A percentile compares a stretch with the other conserved stretches of the same genome.
Evolutionary conservation across 352 stramenopile species (phyloP).

Genomic region (Phytophthora pinifolia): DNA sequence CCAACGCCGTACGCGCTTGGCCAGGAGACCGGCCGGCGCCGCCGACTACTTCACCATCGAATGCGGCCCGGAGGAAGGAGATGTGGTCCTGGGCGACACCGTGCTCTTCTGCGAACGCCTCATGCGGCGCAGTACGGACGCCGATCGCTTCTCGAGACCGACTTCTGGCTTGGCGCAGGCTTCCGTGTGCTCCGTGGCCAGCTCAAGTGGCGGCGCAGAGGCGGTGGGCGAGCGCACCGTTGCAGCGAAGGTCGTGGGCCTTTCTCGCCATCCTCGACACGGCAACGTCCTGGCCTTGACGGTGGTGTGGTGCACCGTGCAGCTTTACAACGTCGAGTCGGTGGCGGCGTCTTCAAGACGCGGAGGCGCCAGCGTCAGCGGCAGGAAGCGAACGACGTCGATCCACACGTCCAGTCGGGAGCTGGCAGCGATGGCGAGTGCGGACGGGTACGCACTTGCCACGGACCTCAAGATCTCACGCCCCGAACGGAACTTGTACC

Average conservation of each 20-base stretch:
- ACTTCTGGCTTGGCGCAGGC: slow-evolving; percentile 13
- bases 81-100: slow-evolving; percentile 87
- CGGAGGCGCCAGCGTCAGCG: slow-evolving; percentile 20
- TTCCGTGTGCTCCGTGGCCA: slow-evolving; percentile 59
- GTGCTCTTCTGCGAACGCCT: slow-evolving; percentile 93
- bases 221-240: slow-evolving; percentile 70
- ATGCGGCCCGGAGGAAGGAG: slow-evolving; percentile 60
- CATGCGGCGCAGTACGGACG: slow-evolving; percentile 41
- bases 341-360: slow-evolving; percentile 23
- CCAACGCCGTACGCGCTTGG: slow-evolving; percentile 35
- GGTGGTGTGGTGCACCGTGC: slow-evolving; percentile 76
- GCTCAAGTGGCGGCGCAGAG: slow-evolving; percentile 32
- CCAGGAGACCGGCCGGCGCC: slow-evolving; percentile 41
- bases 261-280: slow-evolving; percentile 49
- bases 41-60: slow-evolving; percentile 76
- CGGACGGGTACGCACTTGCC: slow-evolving; percentile 33
- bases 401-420: slow-evolving; percentile 26
- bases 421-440: slow-evolving; percentile 30
- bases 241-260: slow-evolving; percentile 59
- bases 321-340: slow-evolving; percentile 62
- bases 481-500: slow-evolving; percentile 61
- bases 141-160: slow-evolving; percentile 28
- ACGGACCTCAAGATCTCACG: slow-evolving; percentile 69
- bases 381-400: slow-evolving; percentile 26
- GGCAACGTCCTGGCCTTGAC: slow-evolving; percentile 60